A percentile compares a stretch with the other conserved stretches of the same genome.
phyloP scores from a whole-genome alignment of 176 grass and related monocot species.

The sorghum (Sorghum bicolor) region DNA sequence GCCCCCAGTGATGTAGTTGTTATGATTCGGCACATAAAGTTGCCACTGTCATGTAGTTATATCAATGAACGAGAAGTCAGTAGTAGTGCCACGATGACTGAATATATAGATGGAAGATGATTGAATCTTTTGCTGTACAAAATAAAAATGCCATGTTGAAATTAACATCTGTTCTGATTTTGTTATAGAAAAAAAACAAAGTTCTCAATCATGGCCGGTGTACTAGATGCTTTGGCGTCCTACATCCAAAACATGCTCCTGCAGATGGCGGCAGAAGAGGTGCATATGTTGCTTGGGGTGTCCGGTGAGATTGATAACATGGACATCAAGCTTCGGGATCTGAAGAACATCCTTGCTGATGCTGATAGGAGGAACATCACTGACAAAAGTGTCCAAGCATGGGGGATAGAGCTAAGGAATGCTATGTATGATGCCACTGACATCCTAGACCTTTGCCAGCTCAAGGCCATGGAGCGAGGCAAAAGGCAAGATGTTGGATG shows the following conservation, averaged over 20 bases:
- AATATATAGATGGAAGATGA: too few species aligned
- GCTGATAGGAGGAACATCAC: slow-evolving; percentile 12
- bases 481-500: not conserved
- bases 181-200: not conserved
- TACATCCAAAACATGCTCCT: not conserved
- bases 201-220: not conserved
- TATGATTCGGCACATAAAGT: too few species aligned
- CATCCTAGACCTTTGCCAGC: not conserved
- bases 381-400: not conserved
- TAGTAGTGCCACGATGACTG: too few species aligned
- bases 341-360: not conserved
- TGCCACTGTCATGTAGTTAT: too few species aligned
- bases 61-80: too few species aligned
- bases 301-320: slow-evolving; percentile 18
- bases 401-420: not conserved
- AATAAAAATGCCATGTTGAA: too few species aligned
- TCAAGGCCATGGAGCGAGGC: not conserved
- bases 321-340: not conserved
- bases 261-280: not conserved
- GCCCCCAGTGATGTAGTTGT: too few species aligned
- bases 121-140: too few species aligned
- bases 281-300: not conserved
- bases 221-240: slow-evolving; percentile 4
- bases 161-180: too few species aligned
- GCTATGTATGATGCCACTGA: not conserved